Conservation (phyloP, 139 green algal genomes). For the Chlorella ohadii region DNA sequence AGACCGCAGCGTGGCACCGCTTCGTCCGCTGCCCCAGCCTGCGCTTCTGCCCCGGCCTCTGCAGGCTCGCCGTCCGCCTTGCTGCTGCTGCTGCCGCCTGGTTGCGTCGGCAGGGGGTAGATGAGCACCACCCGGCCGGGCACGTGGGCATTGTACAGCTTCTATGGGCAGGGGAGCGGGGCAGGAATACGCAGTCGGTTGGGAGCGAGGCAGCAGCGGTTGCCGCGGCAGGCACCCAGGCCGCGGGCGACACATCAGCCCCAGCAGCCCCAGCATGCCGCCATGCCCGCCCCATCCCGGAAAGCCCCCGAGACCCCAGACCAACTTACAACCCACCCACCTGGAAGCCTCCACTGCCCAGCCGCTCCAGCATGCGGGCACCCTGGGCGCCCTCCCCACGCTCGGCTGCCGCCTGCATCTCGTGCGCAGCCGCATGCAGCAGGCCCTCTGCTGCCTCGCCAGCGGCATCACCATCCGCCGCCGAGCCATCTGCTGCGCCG, state of each 20-base stretch:
- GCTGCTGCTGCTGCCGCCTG: background rate
- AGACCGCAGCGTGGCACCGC: background rate
- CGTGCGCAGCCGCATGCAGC: background rate
- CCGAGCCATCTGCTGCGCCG: background rate
- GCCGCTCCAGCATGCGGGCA: background rate
- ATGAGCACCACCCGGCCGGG: slow-evolving; percentile 9
- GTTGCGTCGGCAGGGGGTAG: background rate
- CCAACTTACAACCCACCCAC: no score
- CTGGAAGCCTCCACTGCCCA: slow-evolving; percentile 21
- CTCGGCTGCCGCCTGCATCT: background rate
- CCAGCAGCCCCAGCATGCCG: no score
- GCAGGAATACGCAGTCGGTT: no score
- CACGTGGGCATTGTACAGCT: slow-evolving; percentile 21
- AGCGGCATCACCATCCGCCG: background rate
- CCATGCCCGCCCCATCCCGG: no score
- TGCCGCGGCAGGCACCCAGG: no score
- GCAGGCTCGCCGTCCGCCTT: background rate
- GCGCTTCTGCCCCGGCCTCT: background rate
- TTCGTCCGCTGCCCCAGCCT: background rate
- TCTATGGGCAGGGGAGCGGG: no score
- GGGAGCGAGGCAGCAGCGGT: no score
- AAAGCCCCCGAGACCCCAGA: no score
- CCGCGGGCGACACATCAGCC: no score
- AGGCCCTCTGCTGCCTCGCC: background rate
- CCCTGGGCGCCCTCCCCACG: background rate